Evolutionary conservation across 305 asterid species (phyloP), one percentile per base, ranked within the genome.

Genomic region (Fraxinus angustifolia): DNA sequence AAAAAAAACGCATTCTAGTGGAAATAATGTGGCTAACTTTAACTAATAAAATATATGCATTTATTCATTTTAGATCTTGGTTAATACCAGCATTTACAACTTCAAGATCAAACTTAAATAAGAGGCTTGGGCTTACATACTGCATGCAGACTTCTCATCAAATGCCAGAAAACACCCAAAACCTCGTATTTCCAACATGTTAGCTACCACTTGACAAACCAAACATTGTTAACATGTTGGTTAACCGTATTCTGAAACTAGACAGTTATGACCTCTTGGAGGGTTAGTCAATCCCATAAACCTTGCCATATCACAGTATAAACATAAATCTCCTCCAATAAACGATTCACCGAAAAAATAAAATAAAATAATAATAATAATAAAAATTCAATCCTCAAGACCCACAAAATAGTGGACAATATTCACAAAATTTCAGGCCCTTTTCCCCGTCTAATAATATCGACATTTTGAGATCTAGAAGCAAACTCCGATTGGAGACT

Each of bases 171-270:
- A 16, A 23, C 81, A 84, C 87, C 58, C 72, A 77, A 83, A 81
- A 40, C 76, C 79, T 62, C 12, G 34, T 62, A 79, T 80, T 70
- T 77, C 87, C 76, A 74, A 60, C 79, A 82, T 65, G 81, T 79
- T 62, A 79, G 84, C 78, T 74, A 75, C 80, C 81, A 75, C 58
- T 73, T 16, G 28, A 33, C 70, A 82, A 28, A 60, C 40, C 34
- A 45, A 58, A 36, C 62, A 34, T 28, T 81, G n/a, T n/a, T n/a
- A n/a, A n/a, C n/a, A n/a, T n/a, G n/a, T n/a, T n/a, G n/a, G n/a
- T n/a, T n/a, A n/a, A n/a, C n/a, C n/a, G n/a, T n/a, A n/a, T n/a
- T n/a, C n/a, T n/a, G n/a, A n/a, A n/a, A n/a, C 70, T 68, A 60
- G 72, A n/a, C 73, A 77, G 60, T 26, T 50, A 78, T 56, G 79